Evolutionary conservation across 1,139 yeast species (phyloP).

Genomic region (Scheffersomyces cryptocercus): DNA sequence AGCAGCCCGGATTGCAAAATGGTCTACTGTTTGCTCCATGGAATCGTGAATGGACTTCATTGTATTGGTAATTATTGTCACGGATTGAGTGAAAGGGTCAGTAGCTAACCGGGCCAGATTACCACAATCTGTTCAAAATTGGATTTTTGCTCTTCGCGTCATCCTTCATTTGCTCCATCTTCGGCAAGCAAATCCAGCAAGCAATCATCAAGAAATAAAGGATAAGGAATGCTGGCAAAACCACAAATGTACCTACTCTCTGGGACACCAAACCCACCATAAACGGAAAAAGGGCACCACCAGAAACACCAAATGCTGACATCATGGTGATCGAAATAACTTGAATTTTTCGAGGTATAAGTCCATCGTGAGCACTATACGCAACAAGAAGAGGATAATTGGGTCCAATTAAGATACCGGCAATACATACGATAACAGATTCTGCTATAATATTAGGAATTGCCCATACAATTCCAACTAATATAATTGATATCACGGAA

Average conservation of each 20-base stretch:
- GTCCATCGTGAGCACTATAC: slow-evolving; percentile 31
- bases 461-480: slow-evolving; percentile 47
- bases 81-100: too few relatives aligned
- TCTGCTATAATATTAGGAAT: slow-evolving; percentile 41
- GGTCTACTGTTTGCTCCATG: too few relatives aligned
- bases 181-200: slow-evolving; percentile 50
- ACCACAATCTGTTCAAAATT: too few relatives aligned
- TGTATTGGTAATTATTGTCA: too few relatives aligned
- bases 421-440: slow-evolving; percentile 46
- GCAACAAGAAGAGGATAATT: slow-evolving; percentile 54
- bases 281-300: slow-evolving; percentile 65
- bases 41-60: slow-evolving; percentile 14
- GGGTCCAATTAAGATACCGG: slow-evolving; percentile 55
- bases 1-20: too few relatives aligned
- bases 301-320: slow-evolving; percentile 61
- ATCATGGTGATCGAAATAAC: slow-evolving; percentile 52
- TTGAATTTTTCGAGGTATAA: slow-evolving; percentile 55
- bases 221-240: slow-evolving; percentile 50
- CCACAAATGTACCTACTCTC: slow-evolving; percentile 49
- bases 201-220: slow-evolving; percentile 37
- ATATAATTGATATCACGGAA: slow-evolving; percentile 30
- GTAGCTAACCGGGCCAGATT: too few relatives aligned
- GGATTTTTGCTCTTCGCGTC: slow-evolving; percentile 4
- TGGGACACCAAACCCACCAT: slow-evolving; percentile 54
- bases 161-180: slow-evolving; percentile 14